Evolutionary conservation across 1,139 yeast species (phyloP), one percentile per base, ranked within the genome.

Genomic region (Nakaseomyces delphensis): DNA sequence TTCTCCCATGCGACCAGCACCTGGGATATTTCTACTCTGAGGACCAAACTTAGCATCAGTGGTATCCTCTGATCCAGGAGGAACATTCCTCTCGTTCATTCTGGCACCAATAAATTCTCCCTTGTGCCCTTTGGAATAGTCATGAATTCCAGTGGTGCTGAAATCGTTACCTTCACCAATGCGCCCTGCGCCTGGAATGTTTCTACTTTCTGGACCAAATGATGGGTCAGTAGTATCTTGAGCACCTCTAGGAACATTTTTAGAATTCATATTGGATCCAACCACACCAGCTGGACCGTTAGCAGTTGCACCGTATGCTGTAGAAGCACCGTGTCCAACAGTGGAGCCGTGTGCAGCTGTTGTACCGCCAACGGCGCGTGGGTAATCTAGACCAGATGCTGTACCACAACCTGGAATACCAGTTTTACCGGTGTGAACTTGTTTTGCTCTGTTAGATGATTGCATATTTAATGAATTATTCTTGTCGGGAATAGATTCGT

Each of bases 171-270:
- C 35, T 16, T 31, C 35, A 9, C 23, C 45, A 45, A 49, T 8
- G 44, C 28, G 4, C 18, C 53, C 53, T 11, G 52, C 46, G 21
- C 53, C 53, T 16, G 53, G 53, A 5, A 50, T 21, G 4, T 50
- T 47, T 19, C 39, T 44, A 3, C 40, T 36, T 13, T 38, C 38
- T 4, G 42, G 32, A 7, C 42, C 48, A 39, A 50, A 50, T 4
- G 33, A 40, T 3, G 46, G 46, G 11, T 40, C 27, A 1, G 49
- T 33, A 4, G 52, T 48, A 18, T 48, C 21, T 19, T 46, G 40
- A 11, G 43, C 23, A 5, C 44, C 46, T 13, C 14, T 31, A 5
- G 53, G 52, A 15, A 45, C 18, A 10, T 36, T 46, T 19, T 16
- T 16, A 4, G 35, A 31, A 23, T 31, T 31, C 23, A 18, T 31